A percentile compares a stretch with the other conserved stretches of the same genome.
These are phyloP conservation scores for Torrubiella hemipterigena DNA, from an alignment of 2,329 filamentous ascomycete species.

Conservation along the genomic window DNA sequence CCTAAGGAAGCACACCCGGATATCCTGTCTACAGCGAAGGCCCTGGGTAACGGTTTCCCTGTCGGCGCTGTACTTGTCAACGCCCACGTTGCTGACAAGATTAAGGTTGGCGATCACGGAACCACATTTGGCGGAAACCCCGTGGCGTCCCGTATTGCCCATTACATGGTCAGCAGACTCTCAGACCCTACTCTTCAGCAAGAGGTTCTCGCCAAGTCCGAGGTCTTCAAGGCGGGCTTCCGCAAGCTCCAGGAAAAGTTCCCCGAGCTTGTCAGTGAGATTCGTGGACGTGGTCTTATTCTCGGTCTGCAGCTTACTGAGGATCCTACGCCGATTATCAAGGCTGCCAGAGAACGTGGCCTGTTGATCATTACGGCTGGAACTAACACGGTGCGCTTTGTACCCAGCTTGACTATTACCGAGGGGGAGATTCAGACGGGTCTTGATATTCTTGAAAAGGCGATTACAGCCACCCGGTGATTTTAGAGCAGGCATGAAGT, in stretches of 20 bases:
- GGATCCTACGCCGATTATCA: constrained; percentile 64
- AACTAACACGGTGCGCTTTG: constrained; percentile 83
- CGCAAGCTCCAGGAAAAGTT: constrained; percentile 31
- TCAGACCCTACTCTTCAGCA: constrained; percentile 58
- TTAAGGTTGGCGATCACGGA: constrained; percentile 65
- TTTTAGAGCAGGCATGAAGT: background rate
- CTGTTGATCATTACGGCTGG: constrained; percentile 86
- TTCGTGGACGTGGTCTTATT: constrained; percentile 75
- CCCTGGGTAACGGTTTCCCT: constrained; percentile 90
- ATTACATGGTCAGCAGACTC: constrained; percentile 72
- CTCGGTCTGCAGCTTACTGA: constrained; percentile 72
- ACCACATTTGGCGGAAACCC: constrained; percentile 94
- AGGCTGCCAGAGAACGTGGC: constrained; percentile 76
- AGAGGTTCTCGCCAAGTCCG: constrained; percentile 54
- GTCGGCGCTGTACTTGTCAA: constrained; percentile 58
- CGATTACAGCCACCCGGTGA: constrained; percentile 34
- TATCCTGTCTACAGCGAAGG: constrained; percentile 88
- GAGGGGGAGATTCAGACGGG: constrained; percentile 71
- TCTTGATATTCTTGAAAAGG: constrained; percentile 61
- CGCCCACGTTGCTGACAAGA: constrained; percentile 25
- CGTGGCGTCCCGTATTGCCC: constrained; percentile 69
- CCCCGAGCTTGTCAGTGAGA: constrained; percentile 63
- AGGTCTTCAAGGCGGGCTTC: constrained; percentile 36
- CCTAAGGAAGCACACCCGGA: constrained; percentile 80
- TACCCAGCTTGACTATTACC: constrained; percentile 73